Percentiles rank a stretch among this genome's conserved stretches.
phyloP scores from a whole-genome alignment of 371 early-diverging fungal species.

The Gilbertella persicaria region DNA sequence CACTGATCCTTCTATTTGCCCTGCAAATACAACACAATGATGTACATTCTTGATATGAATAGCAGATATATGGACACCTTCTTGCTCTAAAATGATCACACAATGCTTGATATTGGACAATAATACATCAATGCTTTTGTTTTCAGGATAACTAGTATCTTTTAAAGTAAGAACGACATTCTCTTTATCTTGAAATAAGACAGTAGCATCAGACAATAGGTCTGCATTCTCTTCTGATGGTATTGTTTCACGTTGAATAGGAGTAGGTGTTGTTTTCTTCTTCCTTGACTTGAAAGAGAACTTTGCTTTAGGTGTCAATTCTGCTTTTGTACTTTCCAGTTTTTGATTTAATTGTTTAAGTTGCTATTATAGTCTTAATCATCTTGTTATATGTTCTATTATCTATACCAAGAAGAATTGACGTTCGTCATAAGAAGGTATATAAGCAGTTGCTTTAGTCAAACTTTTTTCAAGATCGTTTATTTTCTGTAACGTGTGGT shows the following conservation, averaged over 20 bases:
- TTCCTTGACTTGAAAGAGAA: conserved; percentile 66
- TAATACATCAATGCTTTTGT: conserved; percentile 47
- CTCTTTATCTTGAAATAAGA: conserved; percentile 25
- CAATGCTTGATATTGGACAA: conserved; percentile 56
- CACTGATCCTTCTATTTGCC: conserved; percentile 69
- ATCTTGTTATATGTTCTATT: no score
- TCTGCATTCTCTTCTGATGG: conserved; percentile 2
- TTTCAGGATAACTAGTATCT: neutral
- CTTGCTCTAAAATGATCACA: conserved; percentile 51
- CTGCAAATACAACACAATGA: conserved; percentile 62
- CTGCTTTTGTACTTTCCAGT: conserved; percentile 30
- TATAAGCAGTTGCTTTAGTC: conserved; percentile 54
- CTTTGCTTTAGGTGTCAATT: conserved; percentile 58
- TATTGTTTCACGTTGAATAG: conserved; percentile 3
- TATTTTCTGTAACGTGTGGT: conserved; percentile 41
- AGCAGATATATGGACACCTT: conserved; percentile 43
- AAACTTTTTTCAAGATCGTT: conserved; percentile 55
- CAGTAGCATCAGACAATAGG: conserved; percentile 23
- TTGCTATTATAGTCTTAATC: no score
- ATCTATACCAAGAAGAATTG: conserved; percentile 50
- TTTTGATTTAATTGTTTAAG: conserved; percentile 45
- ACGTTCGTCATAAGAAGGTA: conserved; percentile 63
- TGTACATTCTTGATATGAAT: conserved; percentile 70
- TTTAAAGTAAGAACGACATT: conserved; percentile 1
- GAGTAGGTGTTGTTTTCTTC: conserved; percentile 11